Evolutionary conservation across 192 early-diverging fungal species (phyloP).

Genomic region (Backusella psychrophila): DNA sequence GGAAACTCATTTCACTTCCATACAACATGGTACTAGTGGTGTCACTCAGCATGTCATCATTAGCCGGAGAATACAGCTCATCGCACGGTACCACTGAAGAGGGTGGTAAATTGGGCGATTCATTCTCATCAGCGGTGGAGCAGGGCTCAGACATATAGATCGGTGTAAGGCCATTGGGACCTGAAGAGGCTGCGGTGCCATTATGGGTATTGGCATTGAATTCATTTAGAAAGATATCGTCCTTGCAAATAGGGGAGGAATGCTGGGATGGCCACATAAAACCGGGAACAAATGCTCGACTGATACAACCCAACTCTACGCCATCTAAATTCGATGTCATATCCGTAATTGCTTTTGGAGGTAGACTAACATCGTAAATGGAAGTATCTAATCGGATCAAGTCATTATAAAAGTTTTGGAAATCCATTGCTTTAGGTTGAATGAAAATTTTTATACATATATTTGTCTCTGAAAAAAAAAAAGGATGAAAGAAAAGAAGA

Average conservation of each 20-base stretch:
- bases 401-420: background rate
- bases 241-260: background rate
- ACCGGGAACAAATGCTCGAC: background rate
- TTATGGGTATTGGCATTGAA: background rate
- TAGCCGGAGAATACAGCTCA: background rate
- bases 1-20: background rate
- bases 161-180: background rate
- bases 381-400: background rate
- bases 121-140: background rate
- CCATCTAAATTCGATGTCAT: background rate
- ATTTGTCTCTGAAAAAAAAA: background rate
- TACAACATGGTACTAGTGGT: background rate
- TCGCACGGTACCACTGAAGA: slow-evolving; percentile 1
- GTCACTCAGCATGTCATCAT: background rate
- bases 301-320: background rate
- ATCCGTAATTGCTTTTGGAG: background rate
- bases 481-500: background rate
- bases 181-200: background rate
- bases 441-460: background rate
- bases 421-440: background rate
- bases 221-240: background rate
- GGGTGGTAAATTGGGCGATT: background rate
- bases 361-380: background rate
- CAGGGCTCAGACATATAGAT: background rate
- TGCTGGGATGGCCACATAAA: background rate